phyloP scores from a whole-genome alignment of 2,329 filamentous ascomycete genomes.

The Fusarium sp. region DNA sequence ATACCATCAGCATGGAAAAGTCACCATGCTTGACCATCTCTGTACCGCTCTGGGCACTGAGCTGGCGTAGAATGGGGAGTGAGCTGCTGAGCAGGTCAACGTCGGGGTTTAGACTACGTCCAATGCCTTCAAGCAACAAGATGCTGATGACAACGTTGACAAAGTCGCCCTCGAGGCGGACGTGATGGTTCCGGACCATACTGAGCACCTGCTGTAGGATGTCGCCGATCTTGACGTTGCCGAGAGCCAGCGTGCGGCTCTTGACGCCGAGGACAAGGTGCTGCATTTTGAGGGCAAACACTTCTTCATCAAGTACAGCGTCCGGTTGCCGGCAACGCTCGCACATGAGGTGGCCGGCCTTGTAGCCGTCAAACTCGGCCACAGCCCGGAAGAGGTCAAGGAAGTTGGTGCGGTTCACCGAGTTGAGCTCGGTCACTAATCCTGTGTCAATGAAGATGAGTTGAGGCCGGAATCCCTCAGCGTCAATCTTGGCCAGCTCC shows the following conservation, averaged over 20 bases:
- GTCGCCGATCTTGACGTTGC: conserved; percentile 96
- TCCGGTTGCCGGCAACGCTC: conserved; percentile 93
- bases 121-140: conserved; percentile 92
- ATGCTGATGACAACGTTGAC: conserved; percentile 98
- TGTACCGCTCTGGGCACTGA: conserved; percentile 82
- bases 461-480: conserved; percentile 91
- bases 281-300: conserved; percentile 97
- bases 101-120: conserved; percentile 84
- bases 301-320: conserved; percentile 86
- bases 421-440: conserved; percentile 92
- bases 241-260: conserved; percentile 87
- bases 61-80: conserved; percentile 87
- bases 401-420: conserved; percentile 88
- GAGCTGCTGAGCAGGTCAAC: conserved; percentile 88
- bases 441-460: conserved; percentile 98
- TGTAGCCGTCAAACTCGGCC: conserved; percentile 97
- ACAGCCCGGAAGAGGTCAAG: conserved; percentile 95
- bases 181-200: conserved; percentile 94
- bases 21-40: conserved; percentile 78
- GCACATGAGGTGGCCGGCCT: conserved; percentile 94
- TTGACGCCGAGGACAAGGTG: conserved; percentile 94
- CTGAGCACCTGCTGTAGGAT: conserved; percentile 89
- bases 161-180: conserved; percentile 95
- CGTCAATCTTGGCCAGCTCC: conserved; percentile 81
- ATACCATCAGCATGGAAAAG: conserved; percentile 88